Base-by-base conservation (phyloP, 83 land plant species). In the Diphasiastrum complanatum region DNA sequence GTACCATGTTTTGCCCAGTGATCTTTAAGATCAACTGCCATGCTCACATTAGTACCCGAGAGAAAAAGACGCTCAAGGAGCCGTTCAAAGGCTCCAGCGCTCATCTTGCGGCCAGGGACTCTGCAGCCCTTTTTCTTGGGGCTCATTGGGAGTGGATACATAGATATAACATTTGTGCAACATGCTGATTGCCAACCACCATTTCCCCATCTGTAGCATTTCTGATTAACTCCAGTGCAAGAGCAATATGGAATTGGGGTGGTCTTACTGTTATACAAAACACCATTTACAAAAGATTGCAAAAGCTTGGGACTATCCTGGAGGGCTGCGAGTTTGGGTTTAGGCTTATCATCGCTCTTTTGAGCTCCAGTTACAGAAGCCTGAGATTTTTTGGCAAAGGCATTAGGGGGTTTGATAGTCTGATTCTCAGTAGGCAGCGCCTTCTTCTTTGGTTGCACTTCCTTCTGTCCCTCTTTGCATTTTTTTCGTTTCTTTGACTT, bases 101-200 rank as follows among this genome's bases (percentile, higher is more conserved):
- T 86, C 91, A 86, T 86, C 61, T 86, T 86, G 24, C 91, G 59
- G n/a, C 91, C 91, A 51, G 91, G 82, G 43, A 86, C 78, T 31
- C 87, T 72, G 3, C 79, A 79, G 5, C 91, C 91, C 36, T 75
- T 78, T 32, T 83, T 73, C 46, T 79, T 80, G 18, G 75, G 70
- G 61, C 77, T 86, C 87, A 86, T 75, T 0, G 87, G 91, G 38
- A 86, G 67, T 3, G 87, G 91, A 53, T 86, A 78, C 46, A 78
- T 41, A 0, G 91, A 86, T 22, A 83, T 66, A 50, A 47, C 73
- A 1, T 76, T 86, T 0, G 87, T 86, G 32, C 91, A 83, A 52
- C 91, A 86, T 18, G 91, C 87, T 0, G 91, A 86, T 48, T 86
- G 87, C 91, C 91, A 86, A 5, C 91, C 91, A 49, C 91, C 91